Evolutionary conservation across 257 asterid genomes (phyloP), one percentile per base, ranked within the genome.

Genomic region (Scutellaria minor): DNA sequence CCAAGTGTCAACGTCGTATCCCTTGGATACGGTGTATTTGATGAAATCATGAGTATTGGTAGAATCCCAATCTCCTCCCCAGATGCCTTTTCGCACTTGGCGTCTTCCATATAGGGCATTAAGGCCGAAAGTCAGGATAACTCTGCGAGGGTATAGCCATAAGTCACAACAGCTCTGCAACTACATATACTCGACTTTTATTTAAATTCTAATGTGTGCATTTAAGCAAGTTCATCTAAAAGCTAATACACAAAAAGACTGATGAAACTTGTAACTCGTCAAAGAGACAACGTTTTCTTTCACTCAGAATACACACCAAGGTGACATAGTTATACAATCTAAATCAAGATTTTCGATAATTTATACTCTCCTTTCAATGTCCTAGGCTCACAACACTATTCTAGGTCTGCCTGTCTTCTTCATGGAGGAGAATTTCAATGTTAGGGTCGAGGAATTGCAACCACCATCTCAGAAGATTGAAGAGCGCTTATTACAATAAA

Each of bases 81-180:
- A 95, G 46, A 57, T 88, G 9, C 78, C 81, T 76, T 51, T 75
- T 60, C 60, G 66, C n/a, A 75, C 51, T 63, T 59, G 84, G 58
- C 52, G 94, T 81, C 98, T 85, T 66, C 99, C 99, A 12, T 81
- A 46, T n/a, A 95, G 84, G 47, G 99, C 98, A 76, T 95, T 95
- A 77, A 95, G 85, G 63, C 99, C 96, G 70, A 95, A 95, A 9
- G 98, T 90, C 68, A 80, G 83, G 57, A 93, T 41, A 73, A 81
- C 88, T 54, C 98, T 93, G 90, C 82, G 82, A 79, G 27, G 63
- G 61, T 10, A 60, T 31, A 60, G 2, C 22, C 59, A 60, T 13
- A 41, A 31, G 58, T 76, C 13, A 75, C 6, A 22, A 22, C 13
- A 35, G 45, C 74, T 45, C 67, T 54, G 68, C 12, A 64, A 52